Evolutionary conservation across 163 green algal species (phyloP).

Genomic region (Coccomyxa subellipsoidea): DNA sequence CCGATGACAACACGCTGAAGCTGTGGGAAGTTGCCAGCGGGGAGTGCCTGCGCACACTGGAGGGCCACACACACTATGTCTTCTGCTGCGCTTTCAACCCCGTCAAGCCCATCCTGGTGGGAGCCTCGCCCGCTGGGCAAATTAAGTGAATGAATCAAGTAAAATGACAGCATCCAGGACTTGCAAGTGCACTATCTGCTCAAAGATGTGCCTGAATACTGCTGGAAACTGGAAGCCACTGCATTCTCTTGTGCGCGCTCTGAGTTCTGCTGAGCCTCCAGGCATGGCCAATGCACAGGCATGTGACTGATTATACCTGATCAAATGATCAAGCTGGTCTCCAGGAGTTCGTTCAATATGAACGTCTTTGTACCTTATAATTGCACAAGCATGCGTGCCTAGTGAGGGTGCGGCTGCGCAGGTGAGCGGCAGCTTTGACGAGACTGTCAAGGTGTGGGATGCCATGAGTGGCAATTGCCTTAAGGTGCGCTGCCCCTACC

Average conservation of each 20-base stretch:
- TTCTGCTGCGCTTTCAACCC: conserved; percentile 85
- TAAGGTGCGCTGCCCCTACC: conserved; percentile 12
- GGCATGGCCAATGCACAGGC: background rate
- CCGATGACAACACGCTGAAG: conserved; percentile 82
- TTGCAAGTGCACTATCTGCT: no score
- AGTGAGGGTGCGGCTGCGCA: conserved; percentile 20
- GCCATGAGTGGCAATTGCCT: conserved; percentile 62
- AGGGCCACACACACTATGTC: conserved; percentile 89
- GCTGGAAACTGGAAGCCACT: no score
- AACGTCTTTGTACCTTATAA: no score
- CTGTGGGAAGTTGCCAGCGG: conserved; percentile 81
- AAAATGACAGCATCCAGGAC: no score
- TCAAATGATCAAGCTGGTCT: no score
- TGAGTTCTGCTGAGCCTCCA: no score
- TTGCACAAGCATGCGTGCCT: no score
- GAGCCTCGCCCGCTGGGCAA: background rate
- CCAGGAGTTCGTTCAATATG: no score
- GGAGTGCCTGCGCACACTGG: conserved; percentile 57
- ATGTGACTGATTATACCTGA: no score
- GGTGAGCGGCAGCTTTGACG: conserved; percentile 89
- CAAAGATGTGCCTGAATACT: no score
- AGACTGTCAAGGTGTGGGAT: conserved; percentile 91
- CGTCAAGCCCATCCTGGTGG: conserved; percentile 71
- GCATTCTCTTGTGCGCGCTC: no score
- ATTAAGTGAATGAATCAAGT: no score